phyloP scores from a whole-genome alignment of 1,139 yeast genomes.

The Suhomyces terraborum region DNA sequence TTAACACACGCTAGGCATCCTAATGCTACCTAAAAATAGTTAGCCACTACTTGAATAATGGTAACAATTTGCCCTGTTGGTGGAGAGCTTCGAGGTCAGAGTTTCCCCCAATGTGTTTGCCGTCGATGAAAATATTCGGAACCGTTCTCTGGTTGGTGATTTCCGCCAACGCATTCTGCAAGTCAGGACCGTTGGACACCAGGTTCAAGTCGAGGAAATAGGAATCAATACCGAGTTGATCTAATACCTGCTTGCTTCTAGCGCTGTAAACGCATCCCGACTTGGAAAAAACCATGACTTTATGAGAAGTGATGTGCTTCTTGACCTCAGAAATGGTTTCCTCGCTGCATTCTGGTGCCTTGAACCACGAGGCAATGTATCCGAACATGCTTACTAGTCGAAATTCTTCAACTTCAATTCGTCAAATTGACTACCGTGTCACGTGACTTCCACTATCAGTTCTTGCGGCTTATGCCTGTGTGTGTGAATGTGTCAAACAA shows the following conservation, averaged over 20 bases:
- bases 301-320: slow-evolving; percentile 20
- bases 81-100: slow-evolving; percentile 20
- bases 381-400: slow-evolving; percentile 12
- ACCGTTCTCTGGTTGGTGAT: slow-evolving; percentile 23
- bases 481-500: too few relatives aligned
- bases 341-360: slow-evolving; percentile 19
- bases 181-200: slow-evolving; percentile 20
- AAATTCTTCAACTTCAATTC: not conserved
- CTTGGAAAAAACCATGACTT: slow-evolving; percentile 29
- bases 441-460: too few relatives aligned
- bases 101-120: slow-evolving; percentile 25
- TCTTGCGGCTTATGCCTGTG: too few relatives aligned
- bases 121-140: slow-evolving; percentile 23
- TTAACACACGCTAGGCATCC: not conserved
- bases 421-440: too few relatives aligned
- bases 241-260: slow-evolving; percentile 25
- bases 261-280: slow-evolving; percentile 35
- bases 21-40: too few relatives aligned
- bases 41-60: slow-evolving; percentile 3
- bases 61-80: slow-evolving; percentile 15
- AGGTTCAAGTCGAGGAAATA: slow-evolving; percentile 29
- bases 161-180: slow-evolving; percentile 19
- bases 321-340: slow-evolving; percentile 23
- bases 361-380: slow-evolving; percentile 17
- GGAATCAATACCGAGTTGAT: slow-evolving; percentile 18